A percentile compares a stretch with the other conserved stretches of the same genome.
Evolutionary conservation across 2,329 filamentous ascomycete species (phyloP).

Genomic region (Sclerotinia trifoliorum): DNA sequence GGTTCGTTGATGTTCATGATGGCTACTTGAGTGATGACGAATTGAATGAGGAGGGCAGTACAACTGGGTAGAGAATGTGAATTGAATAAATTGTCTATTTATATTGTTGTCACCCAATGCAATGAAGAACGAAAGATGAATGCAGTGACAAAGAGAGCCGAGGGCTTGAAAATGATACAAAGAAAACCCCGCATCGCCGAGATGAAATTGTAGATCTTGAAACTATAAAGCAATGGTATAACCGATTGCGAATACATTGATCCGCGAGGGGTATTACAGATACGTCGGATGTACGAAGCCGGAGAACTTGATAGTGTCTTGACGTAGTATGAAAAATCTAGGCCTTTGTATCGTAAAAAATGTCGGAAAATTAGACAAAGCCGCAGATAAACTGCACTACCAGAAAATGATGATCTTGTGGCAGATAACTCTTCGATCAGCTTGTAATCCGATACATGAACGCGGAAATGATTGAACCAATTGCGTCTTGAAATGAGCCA

Average conservation of each 20-base stretch:
- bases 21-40: conserved; percentile 14
- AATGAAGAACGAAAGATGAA: neutral
- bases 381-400: neutral
- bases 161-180: neutral
- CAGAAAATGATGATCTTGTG: neutral
- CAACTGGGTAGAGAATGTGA: neutral
- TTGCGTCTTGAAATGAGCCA: neutral
- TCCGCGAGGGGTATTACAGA: neutral
- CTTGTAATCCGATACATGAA: neutral
- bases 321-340: neutral
- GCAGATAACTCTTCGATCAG: neutral
- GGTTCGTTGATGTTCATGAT: conserved; percentile 35
- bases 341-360: neutral
- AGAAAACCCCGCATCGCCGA: neutral
- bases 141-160: neutral
- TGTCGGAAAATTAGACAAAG: neutral
- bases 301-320: neutral
- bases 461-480: neutral
- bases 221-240: conserved; percentile 1
- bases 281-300: neutral
- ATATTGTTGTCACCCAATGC: neutral
- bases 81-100: neutral
- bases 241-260: neutral
- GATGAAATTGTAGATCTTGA: neutral
- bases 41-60: neutral